Evolutionary conservation across 2,329 filamentous ascomycete species (phyloP).

Genomic region (Leptodontidium sp.): DNA sequence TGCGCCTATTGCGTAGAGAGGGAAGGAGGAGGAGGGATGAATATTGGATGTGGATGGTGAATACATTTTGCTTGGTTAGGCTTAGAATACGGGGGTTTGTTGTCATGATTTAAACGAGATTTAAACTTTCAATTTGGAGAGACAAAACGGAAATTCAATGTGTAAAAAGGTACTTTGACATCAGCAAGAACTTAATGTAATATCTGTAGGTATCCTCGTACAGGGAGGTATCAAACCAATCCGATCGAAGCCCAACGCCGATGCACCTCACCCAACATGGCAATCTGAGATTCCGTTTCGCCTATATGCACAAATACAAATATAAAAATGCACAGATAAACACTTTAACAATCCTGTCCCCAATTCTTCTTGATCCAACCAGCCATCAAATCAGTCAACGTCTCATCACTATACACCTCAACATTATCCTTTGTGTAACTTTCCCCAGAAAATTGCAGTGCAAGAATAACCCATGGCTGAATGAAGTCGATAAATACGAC

Average conservation of each 20-base stretch:
- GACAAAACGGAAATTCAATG: neutral
- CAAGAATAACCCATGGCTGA: constrained; percentile 79
- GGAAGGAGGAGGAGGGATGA: neutral
- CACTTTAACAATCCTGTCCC: constrained; percentile 47
- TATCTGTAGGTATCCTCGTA: too few species aligned
- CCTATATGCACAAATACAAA: neutral
- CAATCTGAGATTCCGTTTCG: constrained; percentile 1
- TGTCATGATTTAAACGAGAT: constrained; percentile 12
- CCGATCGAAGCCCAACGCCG: neutral
- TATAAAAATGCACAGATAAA: constrained; percentile 11
- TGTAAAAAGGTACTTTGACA: neutral
- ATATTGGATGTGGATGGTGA: neutral
- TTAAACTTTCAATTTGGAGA: neutral
- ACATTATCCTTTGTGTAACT: constrained; percentile 59
- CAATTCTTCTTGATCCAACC: constrained; percentile 68
- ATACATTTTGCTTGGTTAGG: neutral
- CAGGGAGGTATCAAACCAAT: neutral
- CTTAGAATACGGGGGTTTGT: neutral
- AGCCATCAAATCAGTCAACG: constrained; percentile 63
- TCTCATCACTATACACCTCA: constrained; percentile 58
- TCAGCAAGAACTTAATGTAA: neutral
- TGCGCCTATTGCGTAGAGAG: constrained; percentile 36
- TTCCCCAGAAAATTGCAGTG: constrained; percentile 68
- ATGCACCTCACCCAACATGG: neutral
- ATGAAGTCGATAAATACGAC: constrained; percentile 93